Percentiles rank a stretch among this genome's conserved stretches.
phyloP scores from a whole-genome alignment of 2,329 filamentous ascomycete genomes.

The Berkeleyomyces rouxiae region DNA sequence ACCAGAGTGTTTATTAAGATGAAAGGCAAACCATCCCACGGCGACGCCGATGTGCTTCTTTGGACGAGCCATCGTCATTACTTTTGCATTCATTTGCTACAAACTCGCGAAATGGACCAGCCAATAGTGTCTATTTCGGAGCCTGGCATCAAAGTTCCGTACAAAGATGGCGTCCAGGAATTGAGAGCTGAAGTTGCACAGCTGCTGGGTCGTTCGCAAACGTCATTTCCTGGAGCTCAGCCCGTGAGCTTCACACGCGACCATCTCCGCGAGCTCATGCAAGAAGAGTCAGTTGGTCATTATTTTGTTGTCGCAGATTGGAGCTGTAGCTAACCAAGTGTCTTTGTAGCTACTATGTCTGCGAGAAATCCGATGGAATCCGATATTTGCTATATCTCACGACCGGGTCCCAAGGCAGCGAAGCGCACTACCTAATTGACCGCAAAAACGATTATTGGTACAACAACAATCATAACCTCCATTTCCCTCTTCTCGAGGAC shows the following conservation, averaged over 20 bases:
- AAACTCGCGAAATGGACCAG: constrained; percentile 13
- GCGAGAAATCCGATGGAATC: constrained; percentile 95
- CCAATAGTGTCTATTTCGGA: constrained; percentile 36
- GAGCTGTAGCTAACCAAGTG: constrained; percentile 8
- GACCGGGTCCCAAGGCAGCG: constrained; percentile 37
- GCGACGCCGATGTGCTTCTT: background rate
- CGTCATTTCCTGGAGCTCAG: constrained; percentile 74
- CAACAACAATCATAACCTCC: constrained; percentile 50
- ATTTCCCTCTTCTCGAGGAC: constrained; percentile 60
- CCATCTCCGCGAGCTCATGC: constrained; percentile 68
- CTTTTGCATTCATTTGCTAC: background rate
- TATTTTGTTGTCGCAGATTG: background rate
- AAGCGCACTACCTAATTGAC: constrained; percentile 85
- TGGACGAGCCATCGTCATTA: background rate
- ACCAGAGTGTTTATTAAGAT: background rate
- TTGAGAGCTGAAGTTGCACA: constrained; percentile 59
- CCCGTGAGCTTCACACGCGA: constrained; percentile 77
- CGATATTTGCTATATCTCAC: constrained; percentile 89
- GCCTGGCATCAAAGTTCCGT: constrained; percentile 41
- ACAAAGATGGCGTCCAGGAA: constrained; percentile 37
- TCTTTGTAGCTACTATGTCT: constrained; percentile 64
- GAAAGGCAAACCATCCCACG: too few relatives aligned
- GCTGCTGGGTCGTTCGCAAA: constrained; percentile 53
- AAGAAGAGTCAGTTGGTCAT: constrained; percentile 44
- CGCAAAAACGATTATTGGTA: constrained; percentile 96